Evolutionary conservation across 2,329 filamentous ascomycete genomes (phyloP).

Genomic region (Aciculosporium take): DNA sequence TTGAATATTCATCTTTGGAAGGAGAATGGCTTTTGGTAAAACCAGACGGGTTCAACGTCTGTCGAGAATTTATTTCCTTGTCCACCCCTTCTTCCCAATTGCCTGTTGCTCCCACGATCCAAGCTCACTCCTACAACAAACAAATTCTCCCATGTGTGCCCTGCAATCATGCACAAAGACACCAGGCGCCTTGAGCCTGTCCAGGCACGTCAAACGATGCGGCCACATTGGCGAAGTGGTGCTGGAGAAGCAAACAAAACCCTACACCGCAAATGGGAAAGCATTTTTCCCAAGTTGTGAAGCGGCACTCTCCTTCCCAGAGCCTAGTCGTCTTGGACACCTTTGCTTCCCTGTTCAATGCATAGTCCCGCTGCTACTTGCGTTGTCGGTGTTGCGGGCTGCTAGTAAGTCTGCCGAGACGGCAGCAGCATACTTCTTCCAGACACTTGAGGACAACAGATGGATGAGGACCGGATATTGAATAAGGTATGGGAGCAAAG

Average conservation of each 20-base stretch:
- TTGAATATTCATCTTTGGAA: too few species aligned
- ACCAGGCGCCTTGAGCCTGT: not conserved
- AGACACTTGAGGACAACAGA: conserved; percentile 12
- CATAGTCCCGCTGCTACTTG: too few species aligned
- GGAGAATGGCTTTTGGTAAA: too few species aligned
- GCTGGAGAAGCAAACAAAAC: not conserved
- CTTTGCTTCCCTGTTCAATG: too few species aligned
- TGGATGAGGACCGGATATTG: conserved; percentile 12
- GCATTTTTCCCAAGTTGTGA: not conserved
- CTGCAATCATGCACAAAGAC: not conserved
- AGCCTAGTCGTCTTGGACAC: too few species aligned
- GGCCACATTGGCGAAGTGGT: not conserved
- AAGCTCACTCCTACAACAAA: not conserved
- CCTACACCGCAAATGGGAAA: not conserved
- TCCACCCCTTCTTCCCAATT: not conserved
- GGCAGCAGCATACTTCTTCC: conserved; percentile 12
- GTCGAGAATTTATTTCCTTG: too few species aligned
- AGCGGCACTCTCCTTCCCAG: not conserved
- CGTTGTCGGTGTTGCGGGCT: not conserved
- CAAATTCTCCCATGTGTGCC: not conserved
- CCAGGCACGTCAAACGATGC: not conserved
- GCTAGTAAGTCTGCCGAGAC: conserved; percentile 15
- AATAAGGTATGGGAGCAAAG: conserved; percentile 12
- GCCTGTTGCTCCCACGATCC: not conserved
- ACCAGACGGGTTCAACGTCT: too few species aligned